Evolutionary conservation across 140 eudicot species (phyloP).

Genomic region (Anethum foeniculum): DNA sequence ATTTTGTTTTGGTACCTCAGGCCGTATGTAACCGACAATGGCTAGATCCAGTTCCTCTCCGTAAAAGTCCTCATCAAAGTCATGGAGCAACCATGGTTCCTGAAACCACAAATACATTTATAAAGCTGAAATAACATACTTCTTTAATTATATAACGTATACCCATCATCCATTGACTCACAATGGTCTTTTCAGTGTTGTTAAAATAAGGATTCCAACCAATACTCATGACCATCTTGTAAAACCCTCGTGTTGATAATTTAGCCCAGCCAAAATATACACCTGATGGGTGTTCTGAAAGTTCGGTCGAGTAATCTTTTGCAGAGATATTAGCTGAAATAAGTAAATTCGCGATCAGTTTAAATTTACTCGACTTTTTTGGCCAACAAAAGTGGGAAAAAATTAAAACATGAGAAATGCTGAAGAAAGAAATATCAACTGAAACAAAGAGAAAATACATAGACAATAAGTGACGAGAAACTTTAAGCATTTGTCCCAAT

Average conservation of each 20-base stretch:
- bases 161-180: conserved; percentile 35
- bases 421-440: background rate
- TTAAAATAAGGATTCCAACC: conserved; percentile 93
- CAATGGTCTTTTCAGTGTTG: conserved; percentile 85
- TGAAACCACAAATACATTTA: conserved; percentile 20
- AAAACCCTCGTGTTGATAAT: conserved; percentile 56
- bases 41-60: conserved; percentile 76
- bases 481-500: too few species aligned
- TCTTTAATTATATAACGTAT: background rate
- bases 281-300: conserved; percentile 86
- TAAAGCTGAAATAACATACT: conserved; percentile 2
- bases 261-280: conserved; percentile 98
- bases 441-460: background rate
- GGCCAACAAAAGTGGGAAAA: background rate
- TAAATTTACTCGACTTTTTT: background rate
- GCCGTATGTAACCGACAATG: conserved; percentile 82
- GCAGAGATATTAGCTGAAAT: conserved; percentile 80
- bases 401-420: background rate
- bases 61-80: conserved; percentile 77
- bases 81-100: conserved; percentile 99
- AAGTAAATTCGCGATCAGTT: background rate
- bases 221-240: conserved; percentile 97
- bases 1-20: conserved; percentile 49
- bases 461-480: background rate
- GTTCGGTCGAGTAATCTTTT: conserved; percentile 54